Base-by-base conservation (phyloP, 768 basidiomycete genomes). In the Pleurotus salmoneostramineus region DNA sequence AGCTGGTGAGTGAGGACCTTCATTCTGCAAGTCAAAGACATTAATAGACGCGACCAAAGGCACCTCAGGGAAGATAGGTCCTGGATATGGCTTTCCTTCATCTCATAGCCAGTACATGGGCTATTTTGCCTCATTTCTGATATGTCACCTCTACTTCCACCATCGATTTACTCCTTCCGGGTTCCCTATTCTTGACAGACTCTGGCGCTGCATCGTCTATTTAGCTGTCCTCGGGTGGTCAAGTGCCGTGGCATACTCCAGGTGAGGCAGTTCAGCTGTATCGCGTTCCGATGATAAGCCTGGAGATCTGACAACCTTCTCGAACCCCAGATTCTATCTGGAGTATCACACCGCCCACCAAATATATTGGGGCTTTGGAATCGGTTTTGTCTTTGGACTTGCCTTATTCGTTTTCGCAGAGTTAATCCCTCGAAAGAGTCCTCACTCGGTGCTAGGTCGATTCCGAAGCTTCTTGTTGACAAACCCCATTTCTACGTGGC, bases 81-180 rank as follows among this genome's bases (percentile, higher is more conserved):
- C 80, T 56, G 91, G 91, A 11, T 93, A 92, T 66, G 92, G 91
- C 5, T 93, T 93, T 63, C 92, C 92, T 0, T 93, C 91, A 0
- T 92, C 90, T 11, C 92, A 94, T 66, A 91, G 89, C 69, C 92
- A 94, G 57, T 92, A 87, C 68, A 93, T 94, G 92, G 92, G 84
- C 12, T 94, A 89, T 71, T 93, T 94, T 62, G 77, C 87, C 4
- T 77, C 89, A 0, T 94, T 93, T 69, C 69, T 93, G 45, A 66
- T 85, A 44, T 83, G 87, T 65, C 92, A 94, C 71, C 66, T 93
- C 50, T 81, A 80, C 61, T 85, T 84, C 61, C 82, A 83, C 36
- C 90, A 93, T 64, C 77, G 79, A 3, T 91, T 89, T 62, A 57
- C 75, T 2, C 70, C 82, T 2, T 83, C 81, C 1, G 87, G 88